Conservation (phyloP, 2,329 filamentous ascomycete species). For the Microcyclospora tardicrescens region DNA sequence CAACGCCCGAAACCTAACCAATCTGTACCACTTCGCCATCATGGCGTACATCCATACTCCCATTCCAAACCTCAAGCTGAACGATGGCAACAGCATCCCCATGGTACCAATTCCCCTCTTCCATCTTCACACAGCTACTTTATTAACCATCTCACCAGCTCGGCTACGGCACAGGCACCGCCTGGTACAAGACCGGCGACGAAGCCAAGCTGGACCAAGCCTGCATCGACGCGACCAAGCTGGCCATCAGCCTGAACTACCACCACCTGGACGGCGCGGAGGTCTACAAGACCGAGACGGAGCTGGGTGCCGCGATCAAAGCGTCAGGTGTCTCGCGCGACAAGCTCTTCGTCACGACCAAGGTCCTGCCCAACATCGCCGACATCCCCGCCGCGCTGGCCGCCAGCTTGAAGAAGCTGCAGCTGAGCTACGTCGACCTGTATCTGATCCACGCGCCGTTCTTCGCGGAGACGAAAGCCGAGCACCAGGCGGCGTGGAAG, state of each 20-base stretch:
- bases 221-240: conserved; percentile 43
- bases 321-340: conserved; percentile 30
- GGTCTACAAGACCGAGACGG: conserved; percentile 40
- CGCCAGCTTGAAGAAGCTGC: conserved; percentile 45
- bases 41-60: conserved; percentile 23
- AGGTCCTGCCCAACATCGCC: conserved; percentile 39
- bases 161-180: conserved; percentile 60
- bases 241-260: conserved; percentile 57
- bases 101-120: conserved; percentile 39
- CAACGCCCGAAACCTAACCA: too few relatives aligned
- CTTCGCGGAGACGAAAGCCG: conserved; percentile 39
- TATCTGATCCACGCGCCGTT: conserved; percentile 52
- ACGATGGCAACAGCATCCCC: conserved; percentile 61
- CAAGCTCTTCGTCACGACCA: conserved; percentile 43
- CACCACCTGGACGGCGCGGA: conserved; percentile 65
- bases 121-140: background rate
- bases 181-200: conserved; percentile 43
- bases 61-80: conserved; percentile 54
- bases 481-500: conserved; percentile 46
- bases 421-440: conserved; percentile 50
- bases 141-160: conserved; percentile 34
- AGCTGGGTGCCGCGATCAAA: conserved; percentile 36
- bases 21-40: background rate
- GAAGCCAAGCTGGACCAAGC: conserved; percentile 43
- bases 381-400: conserved; percentile 45